Evolutionary conservation across 1,139 yeast genomes (phyloP).

Genomic region (Lodderomyces beijingensis): DNA sequence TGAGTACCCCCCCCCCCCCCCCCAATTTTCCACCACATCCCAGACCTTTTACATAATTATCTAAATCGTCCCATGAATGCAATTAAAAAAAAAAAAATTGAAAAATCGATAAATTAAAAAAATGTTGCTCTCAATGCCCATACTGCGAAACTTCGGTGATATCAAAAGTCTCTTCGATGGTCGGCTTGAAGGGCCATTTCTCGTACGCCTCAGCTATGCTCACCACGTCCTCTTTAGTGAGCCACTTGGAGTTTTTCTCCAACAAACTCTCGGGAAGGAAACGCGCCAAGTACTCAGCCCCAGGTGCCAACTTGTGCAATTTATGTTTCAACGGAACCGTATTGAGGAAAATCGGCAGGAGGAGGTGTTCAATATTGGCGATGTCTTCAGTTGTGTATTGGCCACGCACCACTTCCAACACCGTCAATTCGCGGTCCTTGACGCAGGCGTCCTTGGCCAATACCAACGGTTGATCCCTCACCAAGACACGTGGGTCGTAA

Average conservation of each 20-base stretch:
- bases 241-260: constrained; percentile 42
- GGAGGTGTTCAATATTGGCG: constrained; percentile 63
- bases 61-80: too few relatives aligned
- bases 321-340: constrained; percentile 33
- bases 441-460: constrained; percentile 20
- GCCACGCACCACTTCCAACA: constrained; percentile 61
- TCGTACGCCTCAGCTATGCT: constrained; percentile 50
- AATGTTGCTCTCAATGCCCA: neutral
- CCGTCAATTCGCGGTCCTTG: constrained; percentile 28
- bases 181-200: constrained; percentile 86
- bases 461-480: constrained; percentile 36
- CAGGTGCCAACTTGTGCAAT: constrained; percentile 67
- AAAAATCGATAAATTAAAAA: neutral
- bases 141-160: constrained; percentile 6
- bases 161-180: constrained; percentile 15
- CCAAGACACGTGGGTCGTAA: constrained; percentile 35
- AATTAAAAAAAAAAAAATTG: neutral
- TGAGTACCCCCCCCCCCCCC: too few relatives aligned
- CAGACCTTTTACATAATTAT: too few relatives aligned
- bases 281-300: constrained; percentile 59
- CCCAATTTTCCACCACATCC: too few relatives aligned
- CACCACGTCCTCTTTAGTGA: constrained; percentile 53
- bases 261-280: constrained; percentile 32
- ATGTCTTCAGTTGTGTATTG: constrained; percentile 50
- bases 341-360: constrained; percentile 32